These are phyloP conservation scores for Claviceps fusiformis DNA, from an alignment of 2,329 filamentous ascomycete genomes.

Conservation along the genomic window DNA sequence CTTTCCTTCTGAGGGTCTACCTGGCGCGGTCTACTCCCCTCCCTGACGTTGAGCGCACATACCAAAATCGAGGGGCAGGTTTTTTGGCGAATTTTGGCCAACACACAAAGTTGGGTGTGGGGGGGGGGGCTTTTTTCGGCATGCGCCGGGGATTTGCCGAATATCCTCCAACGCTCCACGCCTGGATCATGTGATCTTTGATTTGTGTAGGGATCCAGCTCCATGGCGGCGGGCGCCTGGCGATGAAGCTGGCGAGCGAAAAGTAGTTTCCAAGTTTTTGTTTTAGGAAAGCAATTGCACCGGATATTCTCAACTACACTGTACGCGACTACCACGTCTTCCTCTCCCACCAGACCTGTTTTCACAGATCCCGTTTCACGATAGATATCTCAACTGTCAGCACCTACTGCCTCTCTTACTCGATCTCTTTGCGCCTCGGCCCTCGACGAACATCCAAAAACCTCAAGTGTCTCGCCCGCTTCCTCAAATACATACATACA, in stretches of 20 bases:
- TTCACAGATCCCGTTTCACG: too few relatives aligned
- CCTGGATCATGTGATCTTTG: constrained; percentile 23
- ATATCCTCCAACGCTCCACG: too few relatives aligned
- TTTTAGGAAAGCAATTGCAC: too few relatives aligned
- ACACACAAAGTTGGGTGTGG: constrained; percentile 23
- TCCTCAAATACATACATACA: too few relatives aligned
- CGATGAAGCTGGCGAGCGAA: background rate
- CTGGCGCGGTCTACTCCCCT: background rate
- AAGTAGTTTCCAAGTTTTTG: background rate
- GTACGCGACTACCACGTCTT: too few relatives aligned
- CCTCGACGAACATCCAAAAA: too few relatives aligned
- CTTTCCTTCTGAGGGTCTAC: background rate
- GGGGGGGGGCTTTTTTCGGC: constrained; percentile 8
- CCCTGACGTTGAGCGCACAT: constrained; percentile 9
- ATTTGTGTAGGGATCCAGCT: background rate
- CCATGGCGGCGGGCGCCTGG: background rate
- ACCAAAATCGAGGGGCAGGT: constrained; percentile 26
- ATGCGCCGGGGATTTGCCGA: constrained; percentile 22
- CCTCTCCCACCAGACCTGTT: too few relatives aligned
- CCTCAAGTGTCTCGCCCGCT: too few relatives aligned
- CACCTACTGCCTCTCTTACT: too few relatives aligned
- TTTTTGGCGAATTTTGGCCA: constrained; percentile 27
- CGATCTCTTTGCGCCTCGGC: too few relatives aligned
- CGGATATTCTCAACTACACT: too few relatives aligned
- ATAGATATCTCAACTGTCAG: too few relatives aligned